These are phyloP conservation scores for Phytophthora colocasiae DNA, from an alignment of 352 stramenopile species.

Conservation along the genomic window DNA sequence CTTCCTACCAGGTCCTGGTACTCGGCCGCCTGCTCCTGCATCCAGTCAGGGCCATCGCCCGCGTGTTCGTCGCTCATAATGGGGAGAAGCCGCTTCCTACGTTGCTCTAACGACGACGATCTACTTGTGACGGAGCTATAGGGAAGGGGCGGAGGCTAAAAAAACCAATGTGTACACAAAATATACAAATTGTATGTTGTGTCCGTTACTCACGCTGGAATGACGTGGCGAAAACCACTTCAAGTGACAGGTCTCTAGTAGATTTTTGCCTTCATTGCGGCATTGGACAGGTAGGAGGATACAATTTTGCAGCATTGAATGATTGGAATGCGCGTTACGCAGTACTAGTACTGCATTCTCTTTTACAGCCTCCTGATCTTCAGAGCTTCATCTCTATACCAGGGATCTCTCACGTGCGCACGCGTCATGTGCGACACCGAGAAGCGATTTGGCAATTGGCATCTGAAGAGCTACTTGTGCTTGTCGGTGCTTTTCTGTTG, in stretches of 20 bases:
- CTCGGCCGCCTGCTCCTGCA: conserved; percentile 88
- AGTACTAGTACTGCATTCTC: background rate
- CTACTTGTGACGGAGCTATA: conserved; percentile 34
- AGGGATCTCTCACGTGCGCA: background rate
- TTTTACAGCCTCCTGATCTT: conserved; percentile 5
- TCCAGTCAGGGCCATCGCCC: conserved; percentile 57
- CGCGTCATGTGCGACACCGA: conserved; percentile 6
- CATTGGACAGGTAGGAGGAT: too few relatives aligned
- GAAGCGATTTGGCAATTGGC: conserved; percentile 1
- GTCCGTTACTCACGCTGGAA: conserved; percentile 29
- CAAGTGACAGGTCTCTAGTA: conserved; percentile 7
- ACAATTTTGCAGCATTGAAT: background rate
- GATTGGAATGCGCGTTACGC: background rate
- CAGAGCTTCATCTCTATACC: conserved; percentile 5
- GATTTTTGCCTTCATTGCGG: conserved; percentile 6
- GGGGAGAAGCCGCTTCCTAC: background rate
- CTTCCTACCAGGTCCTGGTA: conserved; percentile 84
- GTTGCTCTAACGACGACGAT: conserved; percentile 13
- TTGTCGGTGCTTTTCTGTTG: conserved; percentile 3
- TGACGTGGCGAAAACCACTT: conserved; percentile 33
- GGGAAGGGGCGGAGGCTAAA: conserved; percentile 18
- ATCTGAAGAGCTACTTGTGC: background rate
- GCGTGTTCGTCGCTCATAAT: conserved; percentile 43
- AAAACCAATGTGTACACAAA: conserved; percentile 27
- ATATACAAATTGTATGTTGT: conserved; percentile 19